A percentile compares a stretch with the other conserved stretches of the same genome.
Evolutionary conservation across 148 eudicot genomes (phyloP).

Genomic region (Vaccinium darrowii): DNA sequence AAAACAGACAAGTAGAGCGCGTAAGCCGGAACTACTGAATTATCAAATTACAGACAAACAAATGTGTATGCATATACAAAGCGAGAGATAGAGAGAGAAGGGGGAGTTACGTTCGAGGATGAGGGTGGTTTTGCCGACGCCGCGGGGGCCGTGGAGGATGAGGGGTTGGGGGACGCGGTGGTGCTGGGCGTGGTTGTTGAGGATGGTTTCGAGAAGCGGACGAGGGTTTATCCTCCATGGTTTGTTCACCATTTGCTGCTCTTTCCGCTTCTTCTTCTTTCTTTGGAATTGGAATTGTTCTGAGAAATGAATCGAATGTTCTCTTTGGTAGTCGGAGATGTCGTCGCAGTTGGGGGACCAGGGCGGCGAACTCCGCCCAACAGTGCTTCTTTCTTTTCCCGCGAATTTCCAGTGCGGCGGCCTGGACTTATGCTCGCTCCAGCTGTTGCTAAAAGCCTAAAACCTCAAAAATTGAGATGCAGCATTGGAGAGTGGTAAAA

Average conservation of each 20-base stretch:
- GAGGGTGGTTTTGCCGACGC: constrained; percentile 95
- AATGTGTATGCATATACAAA: background rate
- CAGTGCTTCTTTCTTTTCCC: too few species aligned
- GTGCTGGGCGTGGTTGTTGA: constrained; percentile 87
- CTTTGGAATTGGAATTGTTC: background rate
- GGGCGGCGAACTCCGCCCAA: too few species aligned
- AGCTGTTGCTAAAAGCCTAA: too few species aligned
- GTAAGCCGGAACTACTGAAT: too few species aligned
- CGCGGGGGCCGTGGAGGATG: constrained; percentile 92
- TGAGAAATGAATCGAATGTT: background rate
- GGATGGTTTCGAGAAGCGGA: constrained; percentile 71
- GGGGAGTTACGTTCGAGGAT: constrained; percentile 62
- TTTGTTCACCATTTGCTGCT: constrained; percentile 37
- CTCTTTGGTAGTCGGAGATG: background rate
- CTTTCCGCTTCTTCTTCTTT: background rate
- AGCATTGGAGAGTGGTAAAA: background rate
- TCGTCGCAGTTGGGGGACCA: too few species aligned
- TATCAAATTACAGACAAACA: background rate
- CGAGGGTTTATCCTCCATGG: constrained; percentile 83
- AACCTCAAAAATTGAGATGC: background rate
- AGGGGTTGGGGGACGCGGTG: constrained; percentile 89
- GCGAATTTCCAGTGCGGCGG: too few species aligned
- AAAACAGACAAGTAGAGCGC: background rate
- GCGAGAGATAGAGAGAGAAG: background rate
- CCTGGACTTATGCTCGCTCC: too few species aligned